Base-by-base conservation (phyloP, 2,329 filamentous ascomycete genomes). In the Fusarium sulawesiense region DNA sequence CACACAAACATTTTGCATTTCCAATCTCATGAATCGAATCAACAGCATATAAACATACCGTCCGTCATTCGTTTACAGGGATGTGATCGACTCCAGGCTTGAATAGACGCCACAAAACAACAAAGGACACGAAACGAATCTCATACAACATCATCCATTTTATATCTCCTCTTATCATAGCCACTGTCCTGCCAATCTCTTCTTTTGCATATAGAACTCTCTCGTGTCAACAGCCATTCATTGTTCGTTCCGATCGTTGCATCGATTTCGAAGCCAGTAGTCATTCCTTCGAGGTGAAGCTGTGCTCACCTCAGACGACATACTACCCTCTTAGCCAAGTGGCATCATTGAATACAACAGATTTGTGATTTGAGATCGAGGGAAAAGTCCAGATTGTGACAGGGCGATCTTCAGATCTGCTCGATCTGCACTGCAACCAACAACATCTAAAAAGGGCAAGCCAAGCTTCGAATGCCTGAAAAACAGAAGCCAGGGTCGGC, bases 71-170 rank as follows among this genome's bases (percentile, higher is more conserved):
- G 21, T 45, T 41, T 21, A 44, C 21, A 49, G 32, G 25, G 37
- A 45, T 44, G 47, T 27, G 42, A 34, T 40, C 34, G 30, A 44
- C 32, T 34, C 41, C 45, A 16, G 54, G 30, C 48, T 46, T 72
- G 61, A 72, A 65, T 68, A 71, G 51, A 68, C 70, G 66, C 72
- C 72, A 72, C 72, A 44, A 34, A 37, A 25, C 56, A 61, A 66
- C 49, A 74, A 70, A 64, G 63, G 50, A 47, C 48, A 41, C 51
- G 40, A 51, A 44, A 63, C 20, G 30, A 32, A n/a, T 20, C 25
- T 64, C 50, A 40, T 45, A 41, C 23, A 64, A 53, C 47, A 59
- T 27, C 49, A 32, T 41, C 23, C n/a, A 21, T 27, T 21, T n/a
- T 16, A 53, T 53, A 42, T 29, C n/a, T 42, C 49, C 20, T 27